Evolutionary conservation across 73 alveolate species (phyloP).

Genomic region (Tetrahymena thermophila): DNA sequence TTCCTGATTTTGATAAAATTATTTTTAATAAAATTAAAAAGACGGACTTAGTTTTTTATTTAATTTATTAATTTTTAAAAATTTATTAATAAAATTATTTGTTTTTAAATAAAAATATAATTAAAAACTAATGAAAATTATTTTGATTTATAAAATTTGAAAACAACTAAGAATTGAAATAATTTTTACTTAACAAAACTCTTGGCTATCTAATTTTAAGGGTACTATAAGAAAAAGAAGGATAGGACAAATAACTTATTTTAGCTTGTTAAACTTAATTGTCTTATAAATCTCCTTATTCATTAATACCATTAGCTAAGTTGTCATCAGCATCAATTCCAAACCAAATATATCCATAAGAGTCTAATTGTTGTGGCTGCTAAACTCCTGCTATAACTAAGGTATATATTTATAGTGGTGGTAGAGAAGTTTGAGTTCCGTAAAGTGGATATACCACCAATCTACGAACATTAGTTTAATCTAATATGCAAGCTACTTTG

Average conservation of each 20-base stretch:
- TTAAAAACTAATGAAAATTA: no score
- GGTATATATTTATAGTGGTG: neutral
- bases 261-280: neutral
- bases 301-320: neutral
- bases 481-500: neutral
- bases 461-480: neutral
- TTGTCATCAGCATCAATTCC: neutral
- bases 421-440: neutral
- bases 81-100: no score
- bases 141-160: neutral
- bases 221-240: neutral
- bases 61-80: no score
- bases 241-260: neutral
- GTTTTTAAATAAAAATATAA: no score
- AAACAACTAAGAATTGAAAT: neutral
- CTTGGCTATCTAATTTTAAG: neutral
- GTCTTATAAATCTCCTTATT: neutral
- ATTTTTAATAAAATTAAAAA: no score
- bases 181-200: neutral
- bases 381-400: neutral
- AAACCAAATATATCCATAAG: neutral
- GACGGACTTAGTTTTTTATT: no score
- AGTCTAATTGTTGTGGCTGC: neutral
- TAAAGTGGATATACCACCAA: neutral
- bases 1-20: no score